A percentile compares a stretch with the other conserved stretches of the same genome.
Evolutionary conservation across 768 basidiomycete genomes (phyloP).

Genomic region (Kwoniella sp.): DNA sequence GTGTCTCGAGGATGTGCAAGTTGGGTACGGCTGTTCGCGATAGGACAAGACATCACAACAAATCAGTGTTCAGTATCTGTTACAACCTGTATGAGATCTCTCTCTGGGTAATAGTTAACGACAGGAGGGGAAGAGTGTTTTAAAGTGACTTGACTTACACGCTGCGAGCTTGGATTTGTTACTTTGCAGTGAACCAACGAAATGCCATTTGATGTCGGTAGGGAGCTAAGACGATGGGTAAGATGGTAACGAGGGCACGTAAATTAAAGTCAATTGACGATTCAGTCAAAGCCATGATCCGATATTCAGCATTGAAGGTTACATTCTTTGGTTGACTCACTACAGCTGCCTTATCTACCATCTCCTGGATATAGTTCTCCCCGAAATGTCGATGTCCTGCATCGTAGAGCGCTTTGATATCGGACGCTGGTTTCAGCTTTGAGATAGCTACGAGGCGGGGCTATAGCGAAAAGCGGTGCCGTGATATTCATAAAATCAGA

Average conservation of each 20-base stretch:
- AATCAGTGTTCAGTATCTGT: too few species aligned
- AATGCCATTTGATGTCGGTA: constrained; percentile 88
- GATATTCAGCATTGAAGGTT: too few species aligned
- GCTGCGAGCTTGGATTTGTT: constrained; percentile 92
- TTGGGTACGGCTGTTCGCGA: constrained; percentile 75
- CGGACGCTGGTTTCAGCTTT: constrained; percentile 85
- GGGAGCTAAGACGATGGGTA: constrained; percentile 71
- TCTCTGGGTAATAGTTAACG: too few species aligned
- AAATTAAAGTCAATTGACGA: too few species aligned
- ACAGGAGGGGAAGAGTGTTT: too few species aligned
- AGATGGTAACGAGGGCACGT: too few species aligned
- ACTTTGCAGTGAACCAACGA: constrained; percentile 88
- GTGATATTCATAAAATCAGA: too few species aligned
- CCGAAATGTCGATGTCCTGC: constrained; percentile 87
- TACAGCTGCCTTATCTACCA: constrained; percentile 78
- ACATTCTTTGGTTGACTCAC: constrained; percentile 57
- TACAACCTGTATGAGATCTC: too few species aligned
- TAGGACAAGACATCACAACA: too few species aligned
- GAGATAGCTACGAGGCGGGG: constrained; percentile 81
- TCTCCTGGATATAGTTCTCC: constrained; percentile 94
- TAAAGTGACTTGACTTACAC: too few species aligned
- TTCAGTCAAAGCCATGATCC: too few species aligned
- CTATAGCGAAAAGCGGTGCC: constrained; percentile 21
- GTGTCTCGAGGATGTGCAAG: constrained; percentile 80
- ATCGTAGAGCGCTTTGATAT: constrained; percentile 80